These are phyloP conservation scores for Syzygium malaccense DNA, from an alignment of 441 rosid genomes.

Conservation along the genomic window DNA sequence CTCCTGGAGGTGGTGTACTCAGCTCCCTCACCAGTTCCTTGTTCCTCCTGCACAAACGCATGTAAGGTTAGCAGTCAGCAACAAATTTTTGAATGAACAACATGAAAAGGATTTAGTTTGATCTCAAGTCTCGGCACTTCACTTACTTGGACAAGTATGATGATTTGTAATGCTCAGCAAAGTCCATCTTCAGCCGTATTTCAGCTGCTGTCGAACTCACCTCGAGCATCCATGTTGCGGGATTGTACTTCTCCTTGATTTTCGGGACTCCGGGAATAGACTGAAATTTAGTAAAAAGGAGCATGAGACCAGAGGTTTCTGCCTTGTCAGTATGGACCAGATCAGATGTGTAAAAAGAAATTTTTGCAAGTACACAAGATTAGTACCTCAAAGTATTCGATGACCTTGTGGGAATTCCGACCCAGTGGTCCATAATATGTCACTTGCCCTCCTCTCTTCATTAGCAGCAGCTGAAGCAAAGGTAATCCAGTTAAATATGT, in stretches of 20 bases:
- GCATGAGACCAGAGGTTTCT: background rate
- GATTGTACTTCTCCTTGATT: background rate
- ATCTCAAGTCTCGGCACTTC: background rate
- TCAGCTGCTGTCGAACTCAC: background rate
- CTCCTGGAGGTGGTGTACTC: conserved; percentile 63
- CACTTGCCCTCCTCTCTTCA: conserved; percentile 81
- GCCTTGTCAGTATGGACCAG: background rate
- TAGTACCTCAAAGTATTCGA: conserved; percentile 62
- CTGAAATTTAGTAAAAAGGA: conserved; percentile 16
- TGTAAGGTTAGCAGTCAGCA: background rate
- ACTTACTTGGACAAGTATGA: background rate
- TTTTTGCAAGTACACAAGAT: background rate
- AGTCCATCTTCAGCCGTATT: background rate
- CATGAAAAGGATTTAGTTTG: background rate
- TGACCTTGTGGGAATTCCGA: conserved; percentile 47
- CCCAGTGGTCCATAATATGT: conserved; percentile 67
- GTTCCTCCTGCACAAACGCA: conserved; percentile 42
- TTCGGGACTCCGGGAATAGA: conserved; percentile 41
- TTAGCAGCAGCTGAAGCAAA: conserved; percentile 27
- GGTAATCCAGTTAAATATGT: background rate
- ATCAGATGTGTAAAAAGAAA: background rate
- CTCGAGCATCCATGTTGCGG: background rate
- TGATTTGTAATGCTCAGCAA: background rate
- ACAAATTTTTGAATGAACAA: background rate
- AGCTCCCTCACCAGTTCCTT: conserved; percentile 61